phyloP scores from a whole-genome alignment of 225 moss, liverwort and hornwort species.

The Bryum argenteum region DNA sequence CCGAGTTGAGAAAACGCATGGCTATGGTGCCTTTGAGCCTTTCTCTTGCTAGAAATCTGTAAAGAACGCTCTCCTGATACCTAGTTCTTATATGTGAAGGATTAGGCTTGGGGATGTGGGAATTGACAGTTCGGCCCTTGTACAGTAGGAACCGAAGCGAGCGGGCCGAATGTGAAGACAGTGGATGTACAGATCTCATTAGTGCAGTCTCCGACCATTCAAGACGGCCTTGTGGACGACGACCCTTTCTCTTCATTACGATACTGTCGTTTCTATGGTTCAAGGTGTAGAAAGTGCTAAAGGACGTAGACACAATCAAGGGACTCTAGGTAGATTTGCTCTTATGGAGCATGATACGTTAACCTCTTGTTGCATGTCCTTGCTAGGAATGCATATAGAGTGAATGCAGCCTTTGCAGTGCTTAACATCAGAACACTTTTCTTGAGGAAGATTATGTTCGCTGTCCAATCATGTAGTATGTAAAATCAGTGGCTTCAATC shows the following conservation, averaged over 20 bases:
- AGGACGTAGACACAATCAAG: conserved; percentile 1
- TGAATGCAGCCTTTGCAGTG: conserved; percentile 3
- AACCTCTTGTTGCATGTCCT: conserved; percentile 10
- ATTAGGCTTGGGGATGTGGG: conserved; percentile 4
- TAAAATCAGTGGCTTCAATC: not conserved
- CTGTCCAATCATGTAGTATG: conserved; percentile 14
- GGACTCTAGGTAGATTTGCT: conserved; percentile 20
- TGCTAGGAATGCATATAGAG: conserved; percentile 8
- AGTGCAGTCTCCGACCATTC: conserved; percentile 10
- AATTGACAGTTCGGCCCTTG: conserved; percentile 17
- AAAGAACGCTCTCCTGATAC: conserved; percentile 15
- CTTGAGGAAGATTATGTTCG: conserved; percentile 1
- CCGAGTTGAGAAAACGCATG: conserved; percentile 15
- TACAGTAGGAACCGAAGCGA: conserved; percentile 21
- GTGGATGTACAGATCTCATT: conserved; percentile 8
- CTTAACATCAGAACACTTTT: conserved; percentile 3
- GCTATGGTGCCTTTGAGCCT: conserved; percentile 12
- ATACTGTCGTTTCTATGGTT: not conserved
- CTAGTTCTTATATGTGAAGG: not conserved
- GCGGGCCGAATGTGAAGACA: conserved; percentile 13
- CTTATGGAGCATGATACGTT: not conserved
- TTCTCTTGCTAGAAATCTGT: conserved; percentile 21
- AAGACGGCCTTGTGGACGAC: conserved; percentile 18
- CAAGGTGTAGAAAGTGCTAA: conserved; percentile 8
- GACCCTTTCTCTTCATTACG: not conserved